Percentiles rank a stretch among this genome's conserved stretches.
These are phyloP conservation scores for Tetrapisispora phaffii DNA, from an alignment of 805 yeast species.

Conservation along the genomic window DNA sequence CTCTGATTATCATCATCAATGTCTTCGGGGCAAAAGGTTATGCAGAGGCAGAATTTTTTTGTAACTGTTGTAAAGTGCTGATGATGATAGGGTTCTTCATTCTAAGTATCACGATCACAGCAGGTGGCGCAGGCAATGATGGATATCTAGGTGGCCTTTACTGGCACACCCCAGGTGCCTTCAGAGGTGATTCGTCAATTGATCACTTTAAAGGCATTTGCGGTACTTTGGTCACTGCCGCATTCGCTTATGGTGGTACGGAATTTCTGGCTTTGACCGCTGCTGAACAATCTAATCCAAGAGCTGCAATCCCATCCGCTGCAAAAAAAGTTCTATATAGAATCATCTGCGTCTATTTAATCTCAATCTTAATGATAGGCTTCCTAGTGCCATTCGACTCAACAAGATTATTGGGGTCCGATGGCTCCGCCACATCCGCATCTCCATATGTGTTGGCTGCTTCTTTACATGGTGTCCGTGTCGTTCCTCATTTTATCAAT, in stretches of 20 bases:
- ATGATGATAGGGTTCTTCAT: slow-evolving; percentile 52
- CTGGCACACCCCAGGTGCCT: slow-evolving; percentile 49
- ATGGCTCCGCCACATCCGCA: slow-evolving; percentile 38
- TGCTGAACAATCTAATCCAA: slow-evolving; percentile 46
- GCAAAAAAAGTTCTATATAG: slow-evolving; percentile 49
- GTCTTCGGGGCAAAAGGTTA: slow-evolving; percentile 47
- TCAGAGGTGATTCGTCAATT: slow-evolving; percentile 28
- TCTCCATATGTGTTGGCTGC: slow-evolving; percentile 67
- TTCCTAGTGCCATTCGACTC: slow-evolving; percentile 45
- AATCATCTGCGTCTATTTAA: slow-evolving; percentile 40
- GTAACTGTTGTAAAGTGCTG: slow-evolving; percentile 54
- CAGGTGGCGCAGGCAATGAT: slow-evolving; percentile 33
- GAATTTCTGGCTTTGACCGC: slow-evolving; percentile 53
- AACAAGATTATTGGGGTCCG: slow-evolving; percentile 35
- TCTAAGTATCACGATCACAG: slow-evolving; percentile 37
- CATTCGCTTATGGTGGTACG: slow-evolving; percentile 53
- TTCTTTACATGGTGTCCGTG: slow-evolving; percentile 48
- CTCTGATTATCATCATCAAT: slow-evolving; percentile 38
- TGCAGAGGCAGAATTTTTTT: slow-evolving; percentile 56
- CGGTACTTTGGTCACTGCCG: slow-evolving; percentile 44
- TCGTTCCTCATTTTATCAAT: slow-evolving; percentile 62
- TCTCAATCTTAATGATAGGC: slow-evolving; percentile 40
- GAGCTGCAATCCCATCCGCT: slow-evolving; percentile 47
- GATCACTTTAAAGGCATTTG: slow-evolving; percentile 48
- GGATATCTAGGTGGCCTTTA: slow-evolving; percentile 43